Evolutionary conservation across 345 rosid genomes (phyloP).

Genomic region (Sonneratia alba): DNA sequence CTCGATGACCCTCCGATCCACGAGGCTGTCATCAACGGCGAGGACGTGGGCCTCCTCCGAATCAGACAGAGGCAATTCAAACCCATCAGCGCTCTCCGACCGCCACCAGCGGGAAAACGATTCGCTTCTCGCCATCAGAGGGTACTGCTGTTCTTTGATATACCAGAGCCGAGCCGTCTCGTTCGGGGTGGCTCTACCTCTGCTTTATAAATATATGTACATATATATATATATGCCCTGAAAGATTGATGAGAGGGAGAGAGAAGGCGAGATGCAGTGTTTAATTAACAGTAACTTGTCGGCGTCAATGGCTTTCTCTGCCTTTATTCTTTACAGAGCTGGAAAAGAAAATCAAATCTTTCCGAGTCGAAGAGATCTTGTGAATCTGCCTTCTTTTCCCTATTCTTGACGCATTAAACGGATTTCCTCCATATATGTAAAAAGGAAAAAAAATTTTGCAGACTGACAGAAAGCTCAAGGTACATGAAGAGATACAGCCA

Average conservation of each 20-base stretch:
- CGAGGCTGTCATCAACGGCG: constrained; percentile 85
- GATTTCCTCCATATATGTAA: background rate
- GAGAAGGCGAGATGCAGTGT: background rate
- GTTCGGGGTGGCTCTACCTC: background rate
- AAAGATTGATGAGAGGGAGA: background rate
- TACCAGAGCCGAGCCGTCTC: background rate
- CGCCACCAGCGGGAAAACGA: constrained; percentile 32
- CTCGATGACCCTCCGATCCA: constrained; percentile 86
- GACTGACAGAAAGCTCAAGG: no score
- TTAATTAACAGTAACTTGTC: background rate
- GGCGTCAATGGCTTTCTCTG: constrained; percentile 12
- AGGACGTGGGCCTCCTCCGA: constrained; percentile 69
- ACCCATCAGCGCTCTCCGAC: constrained; percentile 32
- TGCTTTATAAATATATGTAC: no score
- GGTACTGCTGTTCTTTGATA: background rate
- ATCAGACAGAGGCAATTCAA: constrained; percentile 28
- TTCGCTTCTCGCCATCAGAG: constrained; percentile 43
- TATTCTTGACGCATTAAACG: background rate
- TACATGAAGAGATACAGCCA: no score
- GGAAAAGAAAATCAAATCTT: constrained; percentile 40
- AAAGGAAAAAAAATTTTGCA: no score
- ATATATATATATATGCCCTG: background rate
- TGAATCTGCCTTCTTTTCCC: background rate
- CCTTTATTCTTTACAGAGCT: constrained; percentile 10
- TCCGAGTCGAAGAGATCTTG: constrained; percentile 20